These are phyloP conservation scores for Pichia sp. DNA, from an alignment of 1,139 yeast species.

Conservation along the genomic window DNA sequence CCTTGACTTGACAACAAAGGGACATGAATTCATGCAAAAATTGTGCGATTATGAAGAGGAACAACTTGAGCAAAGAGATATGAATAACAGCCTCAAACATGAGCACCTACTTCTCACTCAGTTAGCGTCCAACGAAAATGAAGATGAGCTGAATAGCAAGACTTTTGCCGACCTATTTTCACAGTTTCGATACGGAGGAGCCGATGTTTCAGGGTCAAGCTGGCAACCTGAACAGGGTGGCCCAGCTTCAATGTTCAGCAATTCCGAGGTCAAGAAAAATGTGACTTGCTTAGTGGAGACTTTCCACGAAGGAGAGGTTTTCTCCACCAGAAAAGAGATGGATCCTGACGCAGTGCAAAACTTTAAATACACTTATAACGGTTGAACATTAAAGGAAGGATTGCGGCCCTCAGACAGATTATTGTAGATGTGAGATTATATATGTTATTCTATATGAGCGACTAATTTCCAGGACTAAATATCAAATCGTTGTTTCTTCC, in stretches of 20 bases:
- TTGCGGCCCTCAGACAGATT: too few species aligned
- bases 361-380: not conserved
- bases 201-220: not conserved
- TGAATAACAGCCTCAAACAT: conserved; percentile 26
- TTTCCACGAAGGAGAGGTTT: not conserved
- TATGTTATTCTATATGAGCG: too few species aligned
- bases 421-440: not conserved
- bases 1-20: conserved; percentile 16
- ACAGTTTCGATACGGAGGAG: conserved; percentile 6
- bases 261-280: not conserved
- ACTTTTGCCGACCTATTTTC: conserved; percentile 6
- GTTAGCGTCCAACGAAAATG: conserved; percentile 21
- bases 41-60: conserved; percentile 17
- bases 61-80: conserved; percentile 26
- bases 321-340: not conserved
- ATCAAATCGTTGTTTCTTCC: conserved; percentile 18
- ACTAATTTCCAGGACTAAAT: too few species aligned
- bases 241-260: conserved; percentile 2
- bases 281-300: not conserved
- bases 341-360: not conserved
- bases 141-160: conserved; percentile 19
- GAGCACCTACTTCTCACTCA: conserved; percentile 29
- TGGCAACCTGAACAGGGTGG: conserved; percentile 10
- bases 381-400: not conserved
- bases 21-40: conserved; percentile 15